Base-by-base conservation (phyloP, 2,329 filamentous ascomycete genomes). In the Trichoderma sp. region DNA sequence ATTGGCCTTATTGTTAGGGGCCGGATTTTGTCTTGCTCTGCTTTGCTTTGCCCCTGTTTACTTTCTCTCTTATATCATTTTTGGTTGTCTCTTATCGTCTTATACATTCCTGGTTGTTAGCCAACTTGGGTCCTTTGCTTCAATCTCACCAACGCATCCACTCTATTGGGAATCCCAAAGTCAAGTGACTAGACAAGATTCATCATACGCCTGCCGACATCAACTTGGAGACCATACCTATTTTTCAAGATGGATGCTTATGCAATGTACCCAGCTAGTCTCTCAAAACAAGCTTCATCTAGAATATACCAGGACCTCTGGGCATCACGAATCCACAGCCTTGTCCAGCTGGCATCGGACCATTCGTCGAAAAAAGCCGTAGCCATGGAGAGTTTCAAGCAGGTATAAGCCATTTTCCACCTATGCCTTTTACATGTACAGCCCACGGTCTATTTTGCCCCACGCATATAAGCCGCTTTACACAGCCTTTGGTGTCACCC, bases 241-340 rank as follows among this genome's bases (percentile, higher is more conserved):
- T 20, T 26, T 43, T 43, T 43, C 30, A 58, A 26, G 20, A 87
- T 88, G 86, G 85, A 87, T 80, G 84, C 85, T 84, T 85, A 86
- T 80, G 83, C 84, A 32, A 82, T 87, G 76, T 86, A 82, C 47
- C 84, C 79, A 76, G 84, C 82, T 74, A 86, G 83, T 76, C 78
- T 82, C 34, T 78, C 82, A 20, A 80, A 78, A 64, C 82, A 83
- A 74, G 79, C 78, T 70, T 80, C 82, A 30, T 87, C 85, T 58
- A 83, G 81, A 67, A 84, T 87, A 66, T 86, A 86, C 76, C 84
- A 84, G 73, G 86, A 88, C 75, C 80, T 87, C 28, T 81, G 81
- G 74, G 80, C 81, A 28, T 82, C 81, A 65, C 83, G 81, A 61
- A 77, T 80, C 28, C 79, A 80, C 57, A 82, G 77, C 72, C 74